These are phyloP conservation scores for Grammothele lineata DNA, from an alignment of 768 basidiomycete genomes.

Conservation along the genomic window DNA sequence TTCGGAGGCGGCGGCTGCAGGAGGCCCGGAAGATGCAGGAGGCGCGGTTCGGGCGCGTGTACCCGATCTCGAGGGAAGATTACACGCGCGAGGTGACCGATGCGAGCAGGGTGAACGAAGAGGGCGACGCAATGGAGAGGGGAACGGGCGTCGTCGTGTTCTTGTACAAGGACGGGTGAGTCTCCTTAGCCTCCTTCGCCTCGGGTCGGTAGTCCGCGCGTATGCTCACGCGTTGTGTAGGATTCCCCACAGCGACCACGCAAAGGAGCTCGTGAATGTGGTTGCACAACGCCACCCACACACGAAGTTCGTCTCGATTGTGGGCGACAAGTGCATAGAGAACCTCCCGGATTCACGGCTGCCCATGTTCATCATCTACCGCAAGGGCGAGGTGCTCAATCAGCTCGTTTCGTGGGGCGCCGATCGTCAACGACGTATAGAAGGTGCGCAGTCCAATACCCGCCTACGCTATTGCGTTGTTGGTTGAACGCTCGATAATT, in stretches of 20 bases:
- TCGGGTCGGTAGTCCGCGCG: not conserved
- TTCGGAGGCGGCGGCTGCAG: slow-evolving; percentile 57
- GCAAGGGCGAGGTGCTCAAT: slow-evolving; percentile 84
- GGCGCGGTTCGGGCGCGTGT: slow-evolving; percentile 77
- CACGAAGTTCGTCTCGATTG: slow-evolving; percentile 94
- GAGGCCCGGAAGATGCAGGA: slow-evolving; percentile 56
- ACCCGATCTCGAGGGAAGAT: slow-evolving; percentile 88
- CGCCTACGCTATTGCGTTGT: no score
- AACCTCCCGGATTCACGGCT: slow-evolving; percentile 88
- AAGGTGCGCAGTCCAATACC: slow-evolving; percentile 48
- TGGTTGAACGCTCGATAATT: not conserved
- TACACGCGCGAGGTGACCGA: slow-evolving; percentile 96
- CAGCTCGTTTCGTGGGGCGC: slow-evolving; percentile 85
- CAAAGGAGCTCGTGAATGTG: slow-evolving; percentile 61
- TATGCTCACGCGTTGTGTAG: slow-evolving; percentile 37
- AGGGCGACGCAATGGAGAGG: slow-evolving; percentile 56
- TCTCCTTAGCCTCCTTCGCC: slow-evolving; percentile 3
- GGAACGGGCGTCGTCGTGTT: slow-evolving; percentile 95
- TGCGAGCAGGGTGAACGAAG: slow-evolving; percentile 69
- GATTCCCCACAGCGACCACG: slow-evolving; percentile 73
- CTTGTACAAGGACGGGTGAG: slow-evolving; percentile 93
- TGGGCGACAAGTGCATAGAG: slow-evolving; percentile 93
- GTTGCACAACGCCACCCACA: slow-evolving; percentile 83
- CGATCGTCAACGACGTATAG: slow-evolving; percentile 66
- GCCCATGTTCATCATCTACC: slow-evolving; percentile 91